phyloP scores from a whole-genome alignment of 306 rosid genomes.

The Acacia melanoxylon region DNA sequence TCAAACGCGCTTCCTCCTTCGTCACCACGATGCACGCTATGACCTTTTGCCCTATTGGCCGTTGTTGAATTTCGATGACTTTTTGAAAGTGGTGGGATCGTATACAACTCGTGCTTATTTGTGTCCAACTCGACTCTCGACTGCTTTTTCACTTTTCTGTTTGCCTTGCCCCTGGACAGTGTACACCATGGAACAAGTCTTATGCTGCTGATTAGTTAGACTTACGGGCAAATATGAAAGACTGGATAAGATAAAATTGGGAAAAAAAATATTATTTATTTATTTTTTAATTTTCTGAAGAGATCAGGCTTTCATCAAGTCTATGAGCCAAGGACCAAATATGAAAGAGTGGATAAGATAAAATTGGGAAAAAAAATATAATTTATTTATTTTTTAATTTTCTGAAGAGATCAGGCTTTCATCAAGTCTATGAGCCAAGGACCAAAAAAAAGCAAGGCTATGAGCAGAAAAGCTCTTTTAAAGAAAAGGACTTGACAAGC shows the following conservation, averaged over 20 bases:
- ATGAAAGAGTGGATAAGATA: neutral
- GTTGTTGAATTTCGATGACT: neutral
- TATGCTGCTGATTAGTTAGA: neutral
- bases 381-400: too few species aligned
- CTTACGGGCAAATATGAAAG: neutral
- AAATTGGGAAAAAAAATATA: too few species aligned
- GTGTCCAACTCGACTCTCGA: neutral
- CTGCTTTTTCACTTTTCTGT: neutral
- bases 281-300: too few species aligned
- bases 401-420: neutral
- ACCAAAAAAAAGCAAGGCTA: neutral
- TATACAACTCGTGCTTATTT: neutral
- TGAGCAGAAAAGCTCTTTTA: neutral
- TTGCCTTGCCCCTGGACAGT: too few species aligned
- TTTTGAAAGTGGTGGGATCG: neutral
- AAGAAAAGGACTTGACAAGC: neutral
- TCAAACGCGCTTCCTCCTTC: slow-evolving; percentile 50
- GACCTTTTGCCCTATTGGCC: neutral
- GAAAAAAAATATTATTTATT: too few species aligned
- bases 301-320: neutral
- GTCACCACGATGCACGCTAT: too few species aligned
- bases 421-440: neutral
- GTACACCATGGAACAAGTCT: too few species aligned
- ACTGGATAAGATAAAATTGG: neutral
- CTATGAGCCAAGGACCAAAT: too few species aligned